Base-by-base conservation (phyloP, 2,329 filamentous ascomycete species). In the Fusarium staphyleae region DNA sequence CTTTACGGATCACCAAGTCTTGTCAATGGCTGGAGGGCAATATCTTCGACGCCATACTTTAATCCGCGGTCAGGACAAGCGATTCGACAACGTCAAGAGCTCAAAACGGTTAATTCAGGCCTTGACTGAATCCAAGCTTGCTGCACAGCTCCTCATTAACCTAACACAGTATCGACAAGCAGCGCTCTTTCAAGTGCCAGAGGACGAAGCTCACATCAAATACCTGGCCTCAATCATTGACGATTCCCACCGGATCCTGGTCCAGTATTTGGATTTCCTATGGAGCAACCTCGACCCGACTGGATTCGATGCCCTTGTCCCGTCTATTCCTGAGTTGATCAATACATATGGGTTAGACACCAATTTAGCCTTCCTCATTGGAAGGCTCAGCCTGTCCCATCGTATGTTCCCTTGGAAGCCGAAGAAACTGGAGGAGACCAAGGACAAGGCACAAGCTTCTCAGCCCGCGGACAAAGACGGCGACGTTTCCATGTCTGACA, bases 131-230 rank as follows among this genome's bases (percentile, higher is more conserved):
- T 89, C 89, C 0, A 86, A 86, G 42, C 81, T 98, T 43, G 90
- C 90, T 18, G 88, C 90, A 2, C 88, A 91, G 54, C 81, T 98
- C 3, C 82, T 99, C n/a, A 84, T 98, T 64, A 89, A 92, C 36
- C 88, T 99, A 64, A 90, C 93, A 0, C 93, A 97, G 69, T 92
- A 96, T 72, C 87, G 91, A 39, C 88, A 96, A 69, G 86, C 88
- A n/a, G 95, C 91, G 57, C 85, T 95, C 18, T 96, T 89, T 74
- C 86, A 86, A 33, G 77, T 88, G 1, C 83, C 88, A 6, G 86
- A 91, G 29, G 79, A 82, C 18, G 85, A 89, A 52, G 87, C 90
- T 0, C 92, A 96, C 56, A 87, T 97, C 70, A 99, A 99, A 72
- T 87, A 93, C 35, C 77, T 98, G 11, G 90, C 91, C 3, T 91